phyloP scores from a whole-genome alignment of 2,329 filamentous ascomycete genomes.

The Colletotrichum lini region DNA sequence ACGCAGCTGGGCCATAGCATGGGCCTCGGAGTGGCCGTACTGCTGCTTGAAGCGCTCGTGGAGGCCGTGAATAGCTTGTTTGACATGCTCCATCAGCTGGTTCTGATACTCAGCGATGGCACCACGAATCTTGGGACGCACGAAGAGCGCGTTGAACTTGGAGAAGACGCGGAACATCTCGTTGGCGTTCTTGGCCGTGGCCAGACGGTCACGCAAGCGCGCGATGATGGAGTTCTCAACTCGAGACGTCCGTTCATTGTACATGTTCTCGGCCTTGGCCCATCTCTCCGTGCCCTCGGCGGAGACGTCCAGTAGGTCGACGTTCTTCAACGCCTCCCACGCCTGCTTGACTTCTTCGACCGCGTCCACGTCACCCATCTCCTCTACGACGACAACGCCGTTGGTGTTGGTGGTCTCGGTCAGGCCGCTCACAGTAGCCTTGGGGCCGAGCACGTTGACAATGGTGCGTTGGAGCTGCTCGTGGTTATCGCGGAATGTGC shows the following conservation, averaged over 20 bases:
- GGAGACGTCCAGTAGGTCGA: constrained; percentile 94
- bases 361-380: constrained; percentile 97
- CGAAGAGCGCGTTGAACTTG: constrained; percentile 99
- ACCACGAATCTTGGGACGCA: constrained; percentile 98
- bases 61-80: constrained; percentile 91
- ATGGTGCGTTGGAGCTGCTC: constrained; percentile 98
- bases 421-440: constrained; percentile 69
- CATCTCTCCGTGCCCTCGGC: constrained; percentile 91
- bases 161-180: constrained; percentile 99
- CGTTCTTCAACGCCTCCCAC: constrained; percentile 93
- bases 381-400: constrained; percentile 83
- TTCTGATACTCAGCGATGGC: constrained; percentile 99
- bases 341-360: constrained; percentile 96
- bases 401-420: constrained; percentile 67
- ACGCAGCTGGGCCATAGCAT: constrained; percentile 97
- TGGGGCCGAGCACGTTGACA: constrained; percentile 92
- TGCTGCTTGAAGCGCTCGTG: constrained; percentile 99
- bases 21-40: constrained; percentile 97
- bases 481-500: constrained; percentile 95
- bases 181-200: constrained; percentile 95
- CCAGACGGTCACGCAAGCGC: constrained; percentile 89
- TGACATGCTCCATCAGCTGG: constrained; percentile 97
- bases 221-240: constrained; percentile 99
- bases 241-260: constrained; percentile 96
- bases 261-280: constrained; percentile 94